Evolutionary conservation across 2,329 filamentous ascomycete genomes (phyloP).

Genomic region (Penicillium sp.): DNA sequence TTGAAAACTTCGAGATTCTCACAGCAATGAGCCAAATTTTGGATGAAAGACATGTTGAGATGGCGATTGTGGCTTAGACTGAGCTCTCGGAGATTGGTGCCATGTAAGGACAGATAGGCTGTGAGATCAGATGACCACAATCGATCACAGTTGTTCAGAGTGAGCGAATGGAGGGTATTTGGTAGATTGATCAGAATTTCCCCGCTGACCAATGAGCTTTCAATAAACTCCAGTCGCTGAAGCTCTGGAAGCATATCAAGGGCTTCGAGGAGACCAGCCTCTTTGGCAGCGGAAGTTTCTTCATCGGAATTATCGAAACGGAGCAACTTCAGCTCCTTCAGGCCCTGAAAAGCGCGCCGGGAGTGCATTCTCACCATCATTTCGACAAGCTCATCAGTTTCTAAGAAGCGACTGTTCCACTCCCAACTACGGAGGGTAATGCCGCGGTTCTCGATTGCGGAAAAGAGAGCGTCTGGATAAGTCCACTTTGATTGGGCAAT

Average conservation of each 20-base stretch:
- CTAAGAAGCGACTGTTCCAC: slow-evolving; percentile 48
- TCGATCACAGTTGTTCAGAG: slow-evolving; percentile 70
- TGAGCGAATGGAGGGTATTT: slow-evolving; percentile 55
- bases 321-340: slow-evolving; percentile 32
- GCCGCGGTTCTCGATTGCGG: slow-evolving; percentile 48
- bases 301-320: slow-evolving; percentile 36
- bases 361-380: slow-evolving; percentile 48
- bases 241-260: slow-evolving; percentile 55
- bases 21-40: slow-evolving; percentile 57
- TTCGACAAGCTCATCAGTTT: slow-evolving; percentile 33
- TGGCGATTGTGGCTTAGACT: slow-evolving; percentile 70
- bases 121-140: slow-evolving; percentile 59
- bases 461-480: slow-evolving; percentile 59
- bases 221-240: slow-evolving; percentile 61
- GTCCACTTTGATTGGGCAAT: slow-evolving; percentile 49
- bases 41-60: slow-evolving; percentile 66
- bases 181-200: slow-evolving; percentile 62
- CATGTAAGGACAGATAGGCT: slow-evolving; percentile 59
- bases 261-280: slow-evolving; percentile 38
- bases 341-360: slow-evolving; percentile 45
- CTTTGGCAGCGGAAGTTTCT: slow-evolving; percentile 29
- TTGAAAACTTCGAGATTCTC: slow-evolving; percentile 61
- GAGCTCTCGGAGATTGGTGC: slow-evolving; percentile 57
- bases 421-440: slow-evolving; percentile 44
- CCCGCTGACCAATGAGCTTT: slow-evolving; percentile 62